Evolutionary conservation across 1,284 basidiomycete genomes (phyloP).

Genomic region (Moesziomyces globuligerus): DNA sequence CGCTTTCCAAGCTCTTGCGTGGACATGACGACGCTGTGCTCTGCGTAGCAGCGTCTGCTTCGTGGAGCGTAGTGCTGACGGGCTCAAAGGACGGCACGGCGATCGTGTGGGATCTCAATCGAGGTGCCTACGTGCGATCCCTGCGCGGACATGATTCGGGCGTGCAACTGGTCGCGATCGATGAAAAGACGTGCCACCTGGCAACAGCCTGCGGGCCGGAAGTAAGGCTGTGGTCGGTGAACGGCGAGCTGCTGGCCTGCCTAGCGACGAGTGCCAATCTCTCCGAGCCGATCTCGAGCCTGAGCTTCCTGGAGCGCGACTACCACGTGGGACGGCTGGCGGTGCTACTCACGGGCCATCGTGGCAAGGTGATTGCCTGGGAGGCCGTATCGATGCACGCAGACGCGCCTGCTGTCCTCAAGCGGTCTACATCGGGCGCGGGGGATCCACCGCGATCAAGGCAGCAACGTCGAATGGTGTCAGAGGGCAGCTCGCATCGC

Average conservation of each 20-base stretch:
- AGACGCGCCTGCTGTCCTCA: background rate
- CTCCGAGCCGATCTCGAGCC: slow-evolving; percentile 72
- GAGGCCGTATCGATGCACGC: slow-evolving; percentile 49
- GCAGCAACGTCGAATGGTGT: slow-evolving; percentile 18
- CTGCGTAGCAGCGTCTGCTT: slow-evolving; percentile 78
- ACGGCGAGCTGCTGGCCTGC: slow-evolving; percentile 77
- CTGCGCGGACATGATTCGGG: slow-evolving; percentile 68
- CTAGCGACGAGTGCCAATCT: slow-evolving; percentile 72
- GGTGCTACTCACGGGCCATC: slow-evolving; percentile 63
- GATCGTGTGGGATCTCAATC: slow-evolving; percentile 89
- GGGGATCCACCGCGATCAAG: slow-evolving; percentile 1
- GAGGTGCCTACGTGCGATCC: slow-evolving; percentile 64
- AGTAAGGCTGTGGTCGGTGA: slow-evolving; percentile 82
- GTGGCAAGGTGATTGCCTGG: slow-evolving; percentile 61
- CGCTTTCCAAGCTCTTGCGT: slow-evolving; percentile 74
- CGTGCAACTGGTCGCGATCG: slow-evolving; percentile 79
- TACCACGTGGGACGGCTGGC: slow-evolving; percentile 53
- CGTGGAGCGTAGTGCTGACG: slow-evolving; percentile 85
- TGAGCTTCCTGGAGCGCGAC: slow-evolving; percentile 83
- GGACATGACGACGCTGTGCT: slow-evolving; percentile 75
- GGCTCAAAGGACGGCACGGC: slow-evolving; percentile 86
- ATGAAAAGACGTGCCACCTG: slow-evolving; percentile 85
- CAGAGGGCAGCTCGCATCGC: slow-evolving; percentile 6
- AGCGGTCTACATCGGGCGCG: slow-evolving; percentile 4
- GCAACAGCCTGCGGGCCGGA: slow-evolving; percentile 79